phyloP scores from a whole-genome alignment of 1,284 basidiomycete genomes.

The Pyrrhoderma noxium region DNA sequence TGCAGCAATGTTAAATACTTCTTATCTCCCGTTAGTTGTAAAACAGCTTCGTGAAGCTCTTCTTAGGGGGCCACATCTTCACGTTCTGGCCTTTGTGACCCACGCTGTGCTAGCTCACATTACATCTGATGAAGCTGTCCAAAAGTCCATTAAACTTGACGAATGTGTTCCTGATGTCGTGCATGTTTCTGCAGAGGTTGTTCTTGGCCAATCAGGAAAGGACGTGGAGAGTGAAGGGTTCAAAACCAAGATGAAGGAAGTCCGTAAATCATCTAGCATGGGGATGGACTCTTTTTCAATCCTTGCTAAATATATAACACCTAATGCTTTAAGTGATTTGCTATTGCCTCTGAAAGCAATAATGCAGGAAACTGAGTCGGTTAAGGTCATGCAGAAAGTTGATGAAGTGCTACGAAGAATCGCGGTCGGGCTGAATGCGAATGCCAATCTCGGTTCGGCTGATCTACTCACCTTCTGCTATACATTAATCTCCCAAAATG shows the following conservation, averaged over 20 bases:
- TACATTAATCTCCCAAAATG: slow-evolving; percentile 87
- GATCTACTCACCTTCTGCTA: slow-evolving; percentile 83
- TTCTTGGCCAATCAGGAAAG: slow-evolving; percentile 91
- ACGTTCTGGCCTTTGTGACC: slow-evolving; percentile 81
- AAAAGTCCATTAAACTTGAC: slow-evolving; percentile 61
- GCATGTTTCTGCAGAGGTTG: slow-evolving; percentile 83
- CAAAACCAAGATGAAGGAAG: slow-evolving; percentile 92
- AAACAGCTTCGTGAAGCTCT: slow-evolving; percentile 81
- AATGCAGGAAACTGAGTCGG: slow-evolving; percentile 79
- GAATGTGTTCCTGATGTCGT: slow-evolving; percentile 73
- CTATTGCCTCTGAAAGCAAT: slow-evolving; percentile 80
- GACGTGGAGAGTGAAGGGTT: slow-evolving; percentile 87
- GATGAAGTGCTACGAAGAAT: slow-evolving; percentile 87
- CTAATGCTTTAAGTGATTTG: slow-evolving; percentile 68
- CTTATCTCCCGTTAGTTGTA: slow-evolving; percentile 68
- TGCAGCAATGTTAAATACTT: slow-evolving; percentile 64
- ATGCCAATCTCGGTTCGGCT: slow-evolving; percentile 60
- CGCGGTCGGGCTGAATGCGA: slow-evolving; percentile 80
- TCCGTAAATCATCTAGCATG: slow-evolving; percentile 69
- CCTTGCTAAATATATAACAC: slow-evolving; percentile 70
- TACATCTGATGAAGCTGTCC: slow-evolving; percentile 52
- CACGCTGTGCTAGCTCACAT: slow-evolving; percentile 82
- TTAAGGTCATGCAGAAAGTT: slow-evolving; percentile 78
- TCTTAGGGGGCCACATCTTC: slow-evolving; percentile 87
- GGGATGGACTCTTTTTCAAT: slow-evolving; percentile 83